These are phyloP conservation scores for Actinomortierella ambigua DNA, from an alignment of 371 early-diverging fungal species.

Conservation along the genomic window DNA sequence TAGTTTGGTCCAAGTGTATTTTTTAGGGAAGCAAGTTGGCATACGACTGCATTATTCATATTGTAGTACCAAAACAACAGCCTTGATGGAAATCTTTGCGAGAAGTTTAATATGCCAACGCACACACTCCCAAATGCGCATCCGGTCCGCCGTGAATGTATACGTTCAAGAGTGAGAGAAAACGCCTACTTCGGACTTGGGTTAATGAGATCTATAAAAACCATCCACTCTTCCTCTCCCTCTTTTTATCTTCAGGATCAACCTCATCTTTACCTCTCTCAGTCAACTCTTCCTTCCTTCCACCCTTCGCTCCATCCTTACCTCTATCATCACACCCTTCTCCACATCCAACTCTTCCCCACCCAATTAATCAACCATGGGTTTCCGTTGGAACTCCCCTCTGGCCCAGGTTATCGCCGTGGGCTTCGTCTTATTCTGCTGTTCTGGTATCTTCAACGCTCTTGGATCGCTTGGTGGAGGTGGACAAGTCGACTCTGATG, in stretches of 20 bases:
- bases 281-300: not conserved
- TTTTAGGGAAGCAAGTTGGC: too few relatives aligned
- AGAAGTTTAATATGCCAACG: too few relatives aligned
- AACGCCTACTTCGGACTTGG: too few relatives aligned
- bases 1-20: too few relatives aligned
- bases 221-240: not conserved
- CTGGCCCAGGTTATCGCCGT: slow-evolving; percentile 70
- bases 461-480: slow-evolving; percentile 74
- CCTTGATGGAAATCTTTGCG: too few relatives aligned
- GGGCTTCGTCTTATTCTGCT: slow-evolving; percentile 77
- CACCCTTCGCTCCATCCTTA: not conserved
- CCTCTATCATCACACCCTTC: not conserved
- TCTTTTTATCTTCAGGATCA: not conserved
- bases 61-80: too few relatives aligned
- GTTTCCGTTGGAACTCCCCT: slow-evolving; percentile 62
- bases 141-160: too few relatives aligned
- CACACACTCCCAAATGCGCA: too few relatives aligned
- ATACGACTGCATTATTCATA: too few relatives aligned
- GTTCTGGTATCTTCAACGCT: slow-evolving; percentile 87
- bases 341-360: too few relatives aligned
- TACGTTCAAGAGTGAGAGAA: too few relatives aligned
- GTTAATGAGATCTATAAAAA: too few relatives aligned
- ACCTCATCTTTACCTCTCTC: not conserved
- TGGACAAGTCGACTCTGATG: slow-evolving; percentile 68
- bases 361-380: slow-evolving; percentile 21